Base-by-base conservation (phyloP, 805 yeast genomes). In the Ogataea henricii region DNA sequence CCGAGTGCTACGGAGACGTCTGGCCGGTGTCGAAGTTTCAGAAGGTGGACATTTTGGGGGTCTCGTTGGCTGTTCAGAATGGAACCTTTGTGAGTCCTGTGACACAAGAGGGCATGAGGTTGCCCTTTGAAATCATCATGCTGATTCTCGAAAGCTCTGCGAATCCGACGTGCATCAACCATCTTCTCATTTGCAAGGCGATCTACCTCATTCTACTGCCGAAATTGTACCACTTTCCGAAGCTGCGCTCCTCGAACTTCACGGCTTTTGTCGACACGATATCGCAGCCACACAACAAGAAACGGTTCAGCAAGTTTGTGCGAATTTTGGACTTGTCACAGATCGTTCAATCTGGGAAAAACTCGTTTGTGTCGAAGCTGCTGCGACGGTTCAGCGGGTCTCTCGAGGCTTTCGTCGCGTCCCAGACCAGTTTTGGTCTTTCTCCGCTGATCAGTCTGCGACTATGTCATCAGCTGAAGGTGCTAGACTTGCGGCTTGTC, bases 371-470 rank as follows among this genome's bases (percentile, higher is more conserved):
- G 10, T 89, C 97, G 0, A 85, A 87, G 54, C 64, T 94, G 6
- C 70, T 94, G 46, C 79, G 96, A 58, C 74, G 96, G 34, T 87
- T 96, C 46, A 78, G 90, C 7, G 64, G 74, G 16, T 77, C 74
- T 32, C 69, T 94, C 41, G 78, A 82, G 53, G 70, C 74, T 9
- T 90, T 94, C 58, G 78, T 87, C 6, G 97, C 98, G 0, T 96
- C 98, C 3, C 98, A 92, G 63, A 85, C 97, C 26, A 86, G 95
- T 69, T 92, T 94, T 71, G 99, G 99, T 0, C 77, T 83, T 42
- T 87, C 96, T 1, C 97, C 98, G 1, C 69, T 92, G 55, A 78
- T 89, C n/a, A 83, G 95, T 43, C 72, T 94, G 38, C 78, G 87
- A 48, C 72, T 83, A 36, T 94, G 99, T 64, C 69, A 69, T 18